Conservation (phyloP, 345 rosid species). For the Cardamine resedifolia region DNA sequence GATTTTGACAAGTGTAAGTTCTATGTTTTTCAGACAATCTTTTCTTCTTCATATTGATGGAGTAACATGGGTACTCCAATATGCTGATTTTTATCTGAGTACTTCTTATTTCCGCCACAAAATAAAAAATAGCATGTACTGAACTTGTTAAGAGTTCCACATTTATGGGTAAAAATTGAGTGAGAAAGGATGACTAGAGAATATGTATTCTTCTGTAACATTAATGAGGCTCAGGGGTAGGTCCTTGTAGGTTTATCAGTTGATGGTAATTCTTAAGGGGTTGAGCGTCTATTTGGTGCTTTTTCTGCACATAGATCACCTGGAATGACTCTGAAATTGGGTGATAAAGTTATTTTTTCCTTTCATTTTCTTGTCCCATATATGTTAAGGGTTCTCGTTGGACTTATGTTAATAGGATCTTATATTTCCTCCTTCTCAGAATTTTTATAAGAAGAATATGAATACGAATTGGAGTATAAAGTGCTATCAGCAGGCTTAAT, state of each 20-base stretch:
- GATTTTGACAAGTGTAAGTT: slow-evolving; percentile 83
- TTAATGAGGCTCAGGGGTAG: slow-evolving; percentile 11
- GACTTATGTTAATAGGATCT: slow-evolving; percentile 9
- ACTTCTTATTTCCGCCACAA: too few relatives aligned
- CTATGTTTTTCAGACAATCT: slow-evolving; percentile 14
- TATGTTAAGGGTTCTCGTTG: background rate
- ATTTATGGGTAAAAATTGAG: too few relatives aligned
- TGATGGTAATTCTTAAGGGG: slow-evolving; percentile 92
- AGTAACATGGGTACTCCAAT: too few relatives aligned
- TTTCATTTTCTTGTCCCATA: slow-evolving; percentile 19
- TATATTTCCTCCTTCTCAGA: slow-evolving; percentile 45
- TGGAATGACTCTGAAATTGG: slow-evolving; percentile 85
- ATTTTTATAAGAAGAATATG: slow-evolving; percentile 81
- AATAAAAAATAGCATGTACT: too few relatives aligned
- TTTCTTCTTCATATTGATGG: too few relatives aligned
- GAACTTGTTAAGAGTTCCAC: too few relatives aligned
- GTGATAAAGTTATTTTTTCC: slow-evolving; percentile 56
- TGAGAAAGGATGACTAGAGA: too few relatives aligned
- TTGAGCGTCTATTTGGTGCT: slow-evolving; percentile 83
- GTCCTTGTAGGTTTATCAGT: slow-evolving; percentile 73
- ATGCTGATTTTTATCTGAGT: too few relatives aligned
- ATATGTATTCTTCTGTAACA: too few relatives aligned
- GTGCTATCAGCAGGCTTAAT: slow-evolving; percentile 74
- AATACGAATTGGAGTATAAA: slow-evolving; percentile 81
- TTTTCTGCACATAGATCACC: slow-evolving; percentile 99